Evolutionary conservation across 2,329 filamentous ascomycete genomes (phyloP).

Genomic region (Curvularia hawaiiensis): DNA sequence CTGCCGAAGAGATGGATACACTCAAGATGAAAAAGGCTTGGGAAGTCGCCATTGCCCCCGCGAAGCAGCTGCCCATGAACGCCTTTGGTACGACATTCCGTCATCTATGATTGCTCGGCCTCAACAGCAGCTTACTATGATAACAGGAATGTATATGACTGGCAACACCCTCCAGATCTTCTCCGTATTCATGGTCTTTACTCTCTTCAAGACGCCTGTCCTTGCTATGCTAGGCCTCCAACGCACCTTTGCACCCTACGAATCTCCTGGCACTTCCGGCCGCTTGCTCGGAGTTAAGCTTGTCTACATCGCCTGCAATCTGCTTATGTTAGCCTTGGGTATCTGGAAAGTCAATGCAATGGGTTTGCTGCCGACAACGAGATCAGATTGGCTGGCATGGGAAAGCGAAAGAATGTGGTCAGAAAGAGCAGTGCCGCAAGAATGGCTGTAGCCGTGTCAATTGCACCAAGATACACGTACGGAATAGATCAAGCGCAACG

Average conservation of each 20-base stretch:
- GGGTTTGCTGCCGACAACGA: conserved; percentile 94
- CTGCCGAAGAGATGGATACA: conserved; percentile 86
- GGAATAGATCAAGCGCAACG: neutral
- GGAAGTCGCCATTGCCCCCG: conserved; percentile 92
- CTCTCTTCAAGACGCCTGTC: conserved; percentile 97
- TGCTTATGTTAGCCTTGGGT: conserved; percentile 81
- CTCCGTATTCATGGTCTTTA: conserved; percentile 99
- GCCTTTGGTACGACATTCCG: conserved; percentile 69
- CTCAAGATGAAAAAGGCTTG: conserved; percentile 98
- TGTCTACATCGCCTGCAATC: conserved; percentile 85
- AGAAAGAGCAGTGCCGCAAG: conserved; percentile 43
- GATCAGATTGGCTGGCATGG: conserved; percentile 98
- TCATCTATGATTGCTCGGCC: neutral
- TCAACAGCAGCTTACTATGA: conserved; percentile 4
- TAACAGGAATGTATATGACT: conserved; percentile 91
- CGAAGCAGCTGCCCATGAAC: conserved; percentile 96
- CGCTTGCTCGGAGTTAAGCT: conserved; percentile 83
- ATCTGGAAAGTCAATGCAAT: conserved; percentile 97
- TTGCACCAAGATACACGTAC: neutral
- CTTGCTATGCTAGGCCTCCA: conserved; percentile 83
- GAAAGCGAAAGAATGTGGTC: conserved; percentile 68
- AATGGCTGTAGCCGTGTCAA: conserved; percentile 36
- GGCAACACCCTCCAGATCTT: conserved; percentile 98
- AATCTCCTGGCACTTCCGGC: conserved; percentile 75
- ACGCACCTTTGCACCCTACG: conserved; percentile 87